phyloP scores from a whole-genome alignment of 31 red algal genomes.

The Odonthalia washingtoniensis region DNA sequence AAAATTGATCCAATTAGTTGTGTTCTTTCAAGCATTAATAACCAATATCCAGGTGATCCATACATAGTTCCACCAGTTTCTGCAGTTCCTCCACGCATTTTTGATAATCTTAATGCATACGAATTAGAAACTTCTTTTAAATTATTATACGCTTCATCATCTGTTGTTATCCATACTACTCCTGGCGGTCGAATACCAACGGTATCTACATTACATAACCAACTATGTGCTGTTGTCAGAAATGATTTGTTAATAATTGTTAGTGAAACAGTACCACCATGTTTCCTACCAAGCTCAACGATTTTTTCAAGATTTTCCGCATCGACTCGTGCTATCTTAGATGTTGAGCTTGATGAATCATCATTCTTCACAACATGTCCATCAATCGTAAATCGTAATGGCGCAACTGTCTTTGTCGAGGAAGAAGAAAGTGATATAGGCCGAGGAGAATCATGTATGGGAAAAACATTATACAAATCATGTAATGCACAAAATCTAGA shows the following conservation, averaged over 20 bases:
- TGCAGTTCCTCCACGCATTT: slow-evolving; percentile 58
- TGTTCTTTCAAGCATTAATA: slow-evolving; percentile 85
- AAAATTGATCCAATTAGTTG: slow-evolving; percentile 68
- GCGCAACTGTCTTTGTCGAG: background rate
- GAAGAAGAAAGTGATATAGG: slow-evolving; percentile 24
- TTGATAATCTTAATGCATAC: slow-evolving; percentile 58
- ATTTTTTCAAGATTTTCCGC: slow-evolving; percentile 55
- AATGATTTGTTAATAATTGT: slow-evolving; percentile 77
- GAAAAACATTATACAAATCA: slow-evolving; percentile 51
- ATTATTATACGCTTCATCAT: slow-evolving; percentile 59
- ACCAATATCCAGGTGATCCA: slow-evolving; percentile 82
- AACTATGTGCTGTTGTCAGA: slow-evolving; percentile 70
- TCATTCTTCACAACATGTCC: slow-evolving; percentile 25
- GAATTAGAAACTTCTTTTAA: slow-evolving; percentile 48
- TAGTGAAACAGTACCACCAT: slow-evolving; percentile 64
- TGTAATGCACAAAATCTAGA: slow-evolving; percentile 68
- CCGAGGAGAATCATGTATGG: slow-evolving; percentile 7
- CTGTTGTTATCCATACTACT: slow-evolving; percentile 79
- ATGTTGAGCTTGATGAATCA: no score
- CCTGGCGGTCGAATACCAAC: slow-evolving; percentile 74
- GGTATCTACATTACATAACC: slow-evolving; percentile 86
- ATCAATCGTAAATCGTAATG: slow-evolving; percentile 55
- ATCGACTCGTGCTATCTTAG: no score
- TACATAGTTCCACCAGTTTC: slow-evolving; percentile 62
- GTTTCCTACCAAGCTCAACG: slow-evolving; percentile 41